These are phyloP conservation scores for Coemansia sp. DNA, from an alignment of 192 early-diverging fungal species.

Conservation along the genomic window DNA sequence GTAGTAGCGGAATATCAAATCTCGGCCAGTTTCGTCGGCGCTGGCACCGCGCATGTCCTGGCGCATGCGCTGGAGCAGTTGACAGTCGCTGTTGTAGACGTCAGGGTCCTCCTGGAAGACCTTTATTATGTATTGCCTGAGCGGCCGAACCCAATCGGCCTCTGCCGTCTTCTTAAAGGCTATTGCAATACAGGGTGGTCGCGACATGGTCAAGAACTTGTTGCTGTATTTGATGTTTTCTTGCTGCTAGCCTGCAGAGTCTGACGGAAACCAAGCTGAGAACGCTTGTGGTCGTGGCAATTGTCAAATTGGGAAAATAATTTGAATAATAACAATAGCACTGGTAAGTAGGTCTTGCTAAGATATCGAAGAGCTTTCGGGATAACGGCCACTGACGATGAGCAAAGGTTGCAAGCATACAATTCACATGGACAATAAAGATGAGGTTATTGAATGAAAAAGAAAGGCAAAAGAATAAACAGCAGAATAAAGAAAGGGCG, in stretches of 20 bases:
- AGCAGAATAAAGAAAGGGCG: not conserved
- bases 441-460: not conserved
- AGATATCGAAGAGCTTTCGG: not conserved
- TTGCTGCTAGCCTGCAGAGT: not conserved
- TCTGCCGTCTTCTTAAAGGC: slow-evolving; percentile 90
- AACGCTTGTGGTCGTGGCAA: no score
- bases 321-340: no score
- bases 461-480: not conserved
- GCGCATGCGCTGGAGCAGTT: slow-evolving; percentile 83
- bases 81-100: slow-evolving; percentile 80
- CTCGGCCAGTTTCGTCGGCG: slow-evolving; percentile 88
- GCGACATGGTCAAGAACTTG: slow-evolving; percentile 25
- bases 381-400: not conserved
- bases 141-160: slow-evolving; percentile 84
- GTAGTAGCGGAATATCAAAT: slow-evolving; percentile 95
- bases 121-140: slow-evolving; percentile 79
- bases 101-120: slow-evolving; percentile 93
- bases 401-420: not conserved
- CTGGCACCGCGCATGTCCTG: slow-evolving; percentile 96
- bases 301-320: no score
- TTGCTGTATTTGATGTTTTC: not conserved
- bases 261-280: not conserved
- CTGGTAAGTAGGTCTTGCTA: no score
- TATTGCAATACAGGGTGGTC: slow-evolving; percentile 49
- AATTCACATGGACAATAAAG: not conserved